Evolutionary conservation across 2,329 filamentous ascomycete species (phyloP), one percentile per base, ranked within the genome.

Genomic region (Fusarium pseudoanthophilum): DNA sequence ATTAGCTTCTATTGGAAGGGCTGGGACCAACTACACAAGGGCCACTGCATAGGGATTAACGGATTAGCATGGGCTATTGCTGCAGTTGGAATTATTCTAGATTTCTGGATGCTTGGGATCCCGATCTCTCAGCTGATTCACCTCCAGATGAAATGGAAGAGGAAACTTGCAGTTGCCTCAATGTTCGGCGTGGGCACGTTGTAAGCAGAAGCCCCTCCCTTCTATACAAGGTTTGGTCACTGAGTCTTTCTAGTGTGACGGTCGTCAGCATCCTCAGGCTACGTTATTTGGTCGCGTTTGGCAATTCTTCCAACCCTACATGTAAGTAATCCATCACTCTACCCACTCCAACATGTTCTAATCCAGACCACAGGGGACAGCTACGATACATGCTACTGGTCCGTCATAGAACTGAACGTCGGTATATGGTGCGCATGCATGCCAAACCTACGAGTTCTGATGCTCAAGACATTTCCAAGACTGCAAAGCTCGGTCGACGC

Each of bases 1-100:
- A 39, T 72, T 1, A 72, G 59, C 34, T 69, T 52, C 7, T 72
- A 65, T 24, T 72, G 69, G 70, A 40, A 6, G 11, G 56, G 53
- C 2, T 72, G 43, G 70, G 60, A 72, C 16, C 20, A 28, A 26
- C 13, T 65, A 0, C 56, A 69, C 4, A 11, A 65, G 1, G 70
- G 70, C 2, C 58, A 60, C 6, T 72, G 70, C 1, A 43, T 72
- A 18, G 66, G 60, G 2, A 49, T 59, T 1, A 66, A 72, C 5
- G 20, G 60, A 2, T 26, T 73, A 7, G 69, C 60, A 3, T 73
- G 69, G 70, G 51, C 64, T 1, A 45, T 72, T 13, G 70, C 70
- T 5, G 56, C 57, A 0, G 61, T 72, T 1, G 56, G 60, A 0
- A 67, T 67, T 4, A 43, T 43, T 4, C 24, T 67, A 13, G 64